phyloP scores from a whole-genome alignment of 2,329 filamentous ascomycete genomes.

The Penicillium sp. region DNA sequence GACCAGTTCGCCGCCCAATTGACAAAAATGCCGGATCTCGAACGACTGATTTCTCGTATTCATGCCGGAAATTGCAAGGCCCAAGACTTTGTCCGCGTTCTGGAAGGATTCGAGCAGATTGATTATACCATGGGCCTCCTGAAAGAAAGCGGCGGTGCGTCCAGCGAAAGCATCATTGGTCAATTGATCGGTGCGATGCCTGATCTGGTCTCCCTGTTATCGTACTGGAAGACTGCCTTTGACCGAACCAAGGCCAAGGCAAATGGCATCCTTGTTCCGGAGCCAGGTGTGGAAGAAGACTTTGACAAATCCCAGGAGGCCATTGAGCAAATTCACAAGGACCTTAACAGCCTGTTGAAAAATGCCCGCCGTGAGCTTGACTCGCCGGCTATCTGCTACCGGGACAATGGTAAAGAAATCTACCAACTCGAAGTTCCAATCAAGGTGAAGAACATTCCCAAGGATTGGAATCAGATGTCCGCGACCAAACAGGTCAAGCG shows the following conservation, averaged over 20 bases:
- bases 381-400: slow-evolving; percentile 68
- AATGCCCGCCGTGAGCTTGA: slow-evolving; percentile 69
- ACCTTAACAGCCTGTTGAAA: slow-evolving; percentile 68
- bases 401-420: slow-evolving; percentile 91
- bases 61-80: slow-evolving; percentile 87
- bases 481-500: slow-evolving; percentile 85
- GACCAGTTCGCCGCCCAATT: slow-evolving; percentile 87
- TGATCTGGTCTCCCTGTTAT: slow-evolving; percentile 67
- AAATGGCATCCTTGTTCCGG: slow-evolving; percentile 77
- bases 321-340: slow-evolving; percentile 70
- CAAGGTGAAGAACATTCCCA: slow-evolving; percentile 78
- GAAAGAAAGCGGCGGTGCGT: slow-evolving; percentile 64
- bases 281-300: slow-evolving; percentile 81
- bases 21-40: slow-evolving; percentile 87
- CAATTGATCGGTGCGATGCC: slow-evolving; percentile 83
- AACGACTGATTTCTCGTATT: slow-evolving; percentile 87
- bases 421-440: slow-evolving; percentile 88
- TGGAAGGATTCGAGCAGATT: slow-evolving; percentile 97
- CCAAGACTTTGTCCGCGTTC: slow-evolving; percentile 86
- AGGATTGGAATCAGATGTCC: slow-evolving; percentile 93
- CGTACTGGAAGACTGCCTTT: slow-evolving; percentile 89
- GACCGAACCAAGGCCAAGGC: slow-evolving; percentile 75
- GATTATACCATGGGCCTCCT: slow-evolving; percentile 87
- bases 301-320: slow-evolving; percentile 79
- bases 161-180: slow-evolving; percentile 65